These are phyloP conservation scores for Epichloe baconii DNA, from an alignment of 2,329 filamentous ascomycete genomes.

Conservation along the genomic window DNA sequence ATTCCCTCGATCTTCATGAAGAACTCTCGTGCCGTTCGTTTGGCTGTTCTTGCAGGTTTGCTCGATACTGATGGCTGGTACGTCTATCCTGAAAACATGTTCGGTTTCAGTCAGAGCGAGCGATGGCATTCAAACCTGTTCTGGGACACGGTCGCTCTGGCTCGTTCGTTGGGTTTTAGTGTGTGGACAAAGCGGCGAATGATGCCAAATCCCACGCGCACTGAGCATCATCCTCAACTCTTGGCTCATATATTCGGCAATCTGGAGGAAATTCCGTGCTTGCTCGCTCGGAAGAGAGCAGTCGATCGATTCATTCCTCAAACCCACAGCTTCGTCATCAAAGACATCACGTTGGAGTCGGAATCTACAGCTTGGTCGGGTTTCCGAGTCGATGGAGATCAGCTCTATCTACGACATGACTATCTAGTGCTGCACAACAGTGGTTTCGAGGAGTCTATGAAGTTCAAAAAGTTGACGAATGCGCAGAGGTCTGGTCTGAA, in stretches of 20 bases:
- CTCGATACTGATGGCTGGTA: not conserved
- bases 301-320: slow-evolving; percentile 11
- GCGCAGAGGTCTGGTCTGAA: slow-evolving; percentile 93
- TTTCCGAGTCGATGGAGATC: slow-evolving; percentile 36
- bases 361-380: slow-evolving; percentile 33
- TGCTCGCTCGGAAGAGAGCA: not conserved
- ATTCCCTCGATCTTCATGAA: not conserved
- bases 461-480: slow-evolving; percentile 98
- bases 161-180: not conserved
- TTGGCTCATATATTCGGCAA: not conserved
- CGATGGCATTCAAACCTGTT: not conserved
- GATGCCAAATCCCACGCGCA: not conserved
- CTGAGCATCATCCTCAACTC: not conserved
- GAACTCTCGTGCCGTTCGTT: not conserved
- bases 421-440: slow-evolving; percentile 5
- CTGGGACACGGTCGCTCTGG: not conserved
- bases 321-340: slow-evolving; percentile 23
- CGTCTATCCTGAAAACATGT: not conserved
- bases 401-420: slow-evolving; percentile 33
- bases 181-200: not conserved
- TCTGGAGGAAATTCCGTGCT: not conserved
- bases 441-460: slow-evolving; percentile 59
- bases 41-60: not conserved
- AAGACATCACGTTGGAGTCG: slow-evolving; percentile 28
- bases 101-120: not conserved